Conservation (phyloP, 2,329 filamentous ascomycete species). For the Colletotrichum somersetense region DNA sequence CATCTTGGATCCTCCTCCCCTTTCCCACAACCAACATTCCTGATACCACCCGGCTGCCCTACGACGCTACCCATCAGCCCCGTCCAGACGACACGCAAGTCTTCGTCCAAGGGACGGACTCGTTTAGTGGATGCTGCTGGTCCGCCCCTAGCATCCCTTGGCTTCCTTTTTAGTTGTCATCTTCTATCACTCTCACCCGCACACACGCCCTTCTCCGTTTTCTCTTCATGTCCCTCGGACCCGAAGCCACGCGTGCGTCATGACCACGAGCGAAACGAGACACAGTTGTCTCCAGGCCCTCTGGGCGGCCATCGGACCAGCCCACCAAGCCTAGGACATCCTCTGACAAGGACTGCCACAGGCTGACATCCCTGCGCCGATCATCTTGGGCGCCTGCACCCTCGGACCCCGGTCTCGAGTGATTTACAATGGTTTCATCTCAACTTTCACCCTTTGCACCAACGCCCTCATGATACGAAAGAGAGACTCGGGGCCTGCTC, state of each 20-base stretch:
- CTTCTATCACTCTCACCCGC: neutral
- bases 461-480: constrained; percentile 36
- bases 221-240: constrained; percentile 4
- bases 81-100: constrained; percentile 17
- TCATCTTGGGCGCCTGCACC: constrained; percentile 32
- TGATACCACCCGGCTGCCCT: constrained; percentile 10
- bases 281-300: constrained; percentile 25
- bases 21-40: constrained; percentile 3
- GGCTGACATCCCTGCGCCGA: constrained; percentile 38
- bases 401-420: constrained; percentile 41
- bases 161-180: neutral
- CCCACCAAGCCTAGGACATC: constrained; percentile 23
- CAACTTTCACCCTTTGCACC: constrained; percentile 36
- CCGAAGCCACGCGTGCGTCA: constrained; percentile 13
- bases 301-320: constrained; percentile 14
- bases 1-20: neutral
- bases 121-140: constrained; percentile 4
- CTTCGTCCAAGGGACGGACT: constrained; percentile 7
- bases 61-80: constrained; percentile 3
- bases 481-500: constrained; percentile 29
- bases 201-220: no score
- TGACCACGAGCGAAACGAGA: constrained; percentile 17
- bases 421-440: constrained; percentile 43
- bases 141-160: neutral
- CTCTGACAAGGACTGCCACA: constrained; percentile 39